These are phyloP conservation scores for Hippophae gyantsensis DNA, from an alignment of 306 rosid species.

Conservation along the genomic window DNA sequence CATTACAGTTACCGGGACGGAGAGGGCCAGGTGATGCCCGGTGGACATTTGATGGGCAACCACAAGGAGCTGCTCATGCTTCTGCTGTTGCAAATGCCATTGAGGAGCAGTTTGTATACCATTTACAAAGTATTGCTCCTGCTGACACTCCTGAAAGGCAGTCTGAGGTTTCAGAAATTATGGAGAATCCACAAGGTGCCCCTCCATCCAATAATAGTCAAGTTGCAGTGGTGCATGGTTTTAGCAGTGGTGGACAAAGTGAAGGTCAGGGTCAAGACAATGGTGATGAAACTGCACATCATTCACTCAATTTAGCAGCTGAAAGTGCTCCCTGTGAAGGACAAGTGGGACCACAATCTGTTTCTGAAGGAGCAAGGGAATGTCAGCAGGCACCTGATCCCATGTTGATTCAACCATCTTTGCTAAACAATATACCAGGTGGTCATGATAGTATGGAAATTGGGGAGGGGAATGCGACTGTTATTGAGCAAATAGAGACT, in stretches of 20 bases:
- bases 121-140: slow-evolving; percentile 46
- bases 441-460: slow-evolving; percentile 48
- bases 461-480: slow-evolving; percentile 39
- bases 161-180: slow-evolving; percentile 44
- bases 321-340: slow-evolving; percentile 33
- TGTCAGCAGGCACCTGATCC: slow-evolving; percentile 43
- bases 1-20: slow-evolving; percentile 72
- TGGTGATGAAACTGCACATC: slow-evolving; percentile 22
- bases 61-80: slow-evolving; percentile 81
- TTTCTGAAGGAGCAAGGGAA: slow-evolving; percentile 39
- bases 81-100: slow-evolving; percentile 84
- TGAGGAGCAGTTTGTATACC: slow-evolving; percentile 70
- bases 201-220: slow-evolving; percentile 53
- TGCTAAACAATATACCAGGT: slow-evolving; percentile 37
- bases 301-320: slow-evolving; percentile 15
- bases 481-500: slow-evolving; percentile 31
- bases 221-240: slow-evolving; percentile 31
- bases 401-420: slow-evolving; percentile 59
- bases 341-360: slow-evolving; percentile 49
- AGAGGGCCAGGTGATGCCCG: slow-evolving; percentile 84
- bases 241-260: slow-evolving; percentile 41
- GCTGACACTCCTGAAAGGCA: slow-evolving; percentile 26
- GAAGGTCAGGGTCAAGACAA: slow-evolving; percentile 59
- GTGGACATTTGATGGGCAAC: slow-evolving; percentile 99
- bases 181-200: slow-evolving; percentile 53